Conservation (phyloP, 177 flowering plant species). For the Vitis hybrid region DNA sequence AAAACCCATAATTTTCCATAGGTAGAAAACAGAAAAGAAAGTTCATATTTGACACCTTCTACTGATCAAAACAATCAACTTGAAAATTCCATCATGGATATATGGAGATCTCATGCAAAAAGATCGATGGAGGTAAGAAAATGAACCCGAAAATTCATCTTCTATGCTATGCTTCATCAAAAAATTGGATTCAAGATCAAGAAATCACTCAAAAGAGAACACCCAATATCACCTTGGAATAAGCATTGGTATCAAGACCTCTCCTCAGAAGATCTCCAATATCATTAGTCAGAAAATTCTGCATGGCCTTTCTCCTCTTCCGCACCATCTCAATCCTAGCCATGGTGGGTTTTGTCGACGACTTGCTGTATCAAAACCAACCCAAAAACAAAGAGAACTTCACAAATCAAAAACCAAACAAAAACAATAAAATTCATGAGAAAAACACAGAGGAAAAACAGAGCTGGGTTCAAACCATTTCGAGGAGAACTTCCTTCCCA, state of each 20-base stretch:
- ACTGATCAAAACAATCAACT: too few species aligned
- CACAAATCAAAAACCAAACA: neutral
- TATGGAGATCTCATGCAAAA: too few species aligned
- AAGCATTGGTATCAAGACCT: conserved; percentile 50
- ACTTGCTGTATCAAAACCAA: conserved; percentile 35
- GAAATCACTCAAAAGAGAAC: neutral
- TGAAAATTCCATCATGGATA: too few species aligned
- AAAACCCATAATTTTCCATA: too few species aligned
- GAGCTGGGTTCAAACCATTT: conserved; percentile 21
- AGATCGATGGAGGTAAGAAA: too few species aligned
- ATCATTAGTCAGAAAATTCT: conserved; percentile 55
- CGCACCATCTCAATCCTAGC: conserved; percentile 37
- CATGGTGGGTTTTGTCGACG: conserved; percentile 36
- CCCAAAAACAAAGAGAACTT: conserved; percentile 1
- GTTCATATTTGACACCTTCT: too few species aligned
- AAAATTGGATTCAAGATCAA: neutral
- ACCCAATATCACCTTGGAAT: conserved; percentile 41
- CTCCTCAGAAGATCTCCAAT: conserved; percentile 49
- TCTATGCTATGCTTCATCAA: too few species aligned
- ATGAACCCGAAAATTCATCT: too few species aligned
- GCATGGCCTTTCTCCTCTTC: conserved; percentile 51
- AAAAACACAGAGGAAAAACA: neutral
- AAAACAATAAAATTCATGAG: neutral
- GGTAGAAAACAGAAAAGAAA: too few species aligned
- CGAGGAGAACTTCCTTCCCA: conserved; percentile 23